Conservation (phyloP, 495 filamentous ascomycete species). For the Xylaria curta region DNA sequence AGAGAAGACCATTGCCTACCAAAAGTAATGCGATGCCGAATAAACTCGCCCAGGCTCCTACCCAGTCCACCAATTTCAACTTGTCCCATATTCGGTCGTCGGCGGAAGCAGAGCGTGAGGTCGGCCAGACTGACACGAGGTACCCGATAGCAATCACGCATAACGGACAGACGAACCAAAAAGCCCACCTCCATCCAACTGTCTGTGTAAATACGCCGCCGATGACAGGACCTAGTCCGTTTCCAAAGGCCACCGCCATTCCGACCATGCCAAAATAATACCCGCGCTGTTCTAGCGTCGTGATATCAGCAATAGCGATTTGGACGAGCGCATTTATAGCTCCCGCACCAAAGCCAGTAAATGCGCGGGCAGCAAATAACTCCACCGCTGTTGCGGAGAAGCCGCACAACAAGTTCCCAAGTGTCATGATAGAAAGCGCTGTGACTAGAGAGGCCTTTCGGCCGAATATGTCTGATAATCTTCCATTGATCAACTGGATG, state of each 20-base stretch:
- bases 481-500: constrained; percentile 47
- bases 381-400: neutral
- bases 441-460: constrained; percentile 44
- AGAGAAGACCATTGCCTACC: neutral
- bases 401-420: constrained; percentile 34
- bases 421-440: constrained; percentile 36
- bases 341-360: constrained; percentile 79
- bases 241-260: constrained; percentile 39
- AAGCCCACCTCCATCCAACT: constrained; percentile 56
- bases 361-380: constrained; percentile 21
- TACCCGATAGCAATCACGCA: constrained; percentile 1
- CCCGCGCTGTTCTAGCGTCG: constrained; percentile 42
- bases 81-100: constrained; percentile 1
- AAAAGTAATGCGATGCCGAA: constrained; percentile 1
- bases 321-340: constrained; percentile 51
- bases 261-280: constrained; percentile 40
- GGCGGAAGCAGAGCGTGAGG: neutral
- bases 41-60: constrained; percentile 4
- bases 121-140: constrained; percentile 9
- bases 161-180: constrained; percentile 58
- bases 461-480: constrained; percentile 52
- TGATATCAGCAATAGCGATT: constrained; percentile 45
- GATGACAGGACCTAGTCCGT: constrained; percentile 36
- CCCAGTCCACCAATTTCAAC: constrained; percentile 11
- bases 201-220: neutral